Evolutionary conservation across 352 stramenopile species (phyloP).

Genomic region (Globisporangium solare): DNA sequence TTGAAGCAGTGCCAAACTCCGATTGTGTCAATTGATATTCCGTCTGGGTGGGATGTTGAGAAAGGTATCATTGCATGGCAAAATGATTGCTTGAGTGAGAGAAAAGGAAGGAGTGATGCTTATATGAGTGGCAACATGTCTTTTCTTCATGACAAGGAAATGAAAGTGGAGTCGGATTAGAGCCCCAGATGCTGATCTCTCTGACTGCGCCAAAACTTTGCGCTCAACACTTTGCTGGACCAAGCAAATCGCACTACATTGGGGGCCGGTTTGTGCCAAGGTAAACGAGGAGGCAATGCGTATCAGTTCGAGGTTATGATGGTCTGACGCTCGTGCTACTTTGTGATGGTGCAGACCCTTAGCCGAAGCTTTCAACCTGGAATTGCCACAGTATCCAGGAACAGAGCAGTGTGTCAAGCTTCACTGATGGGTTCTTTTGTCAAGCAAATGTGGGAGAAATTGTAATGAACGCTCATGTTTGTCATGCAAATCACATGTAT

Average conservation of each 20-base stretch:
- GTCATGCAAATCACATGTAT: slow-evolving; percentile 7
- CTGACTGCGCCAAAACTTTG: slow-evolving; percentile 97
- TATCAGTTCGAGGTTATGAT: neutral
- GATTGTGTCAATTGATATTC: slow-evolving; percentile 97
- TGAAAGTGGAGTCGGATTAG: slow-evolving; percentile 67
- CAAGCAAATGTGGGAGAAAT: neutral
- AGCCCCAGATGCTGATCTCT: slow-evolving; percentile 94
- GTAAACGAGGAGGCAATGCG: slow-evolving; percentile 23
- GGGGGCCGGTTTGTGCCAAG: slow-evolving; percentile 95
- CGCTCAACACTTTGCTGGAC: slow-evolving; percentile 82
- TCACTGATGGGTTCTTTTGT: neutral
- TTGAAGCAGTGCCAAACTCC: slow-evolving; percentile 57
- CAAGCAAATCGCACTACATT: slow-evolving; percentile 89
- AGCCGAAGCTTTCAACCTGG: slow-evolving; percentile 56
- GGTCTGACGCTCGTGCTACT: neutral
- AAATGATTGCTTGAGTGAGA: neutral
- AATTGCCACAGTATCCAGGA: slow-evolving; percentile 54
- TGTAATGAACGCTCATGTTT: neutral
- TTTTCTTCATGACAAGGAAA: slow-evolving; percentile 41
- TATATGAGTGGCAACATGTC: neutral
- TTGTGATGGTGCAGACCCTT: slow-evolving; percentile 27
- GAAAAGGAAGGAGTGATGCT: neutral
- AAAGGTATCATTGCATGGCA: slow-evolving; percentile 38
- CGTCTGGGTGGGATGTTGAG: slow-evolving; percentile 97
- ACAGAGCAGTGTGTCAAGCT: slow-evolving; percentile 64